phyloP scores from a whole-genome alignment of 768 basidiomycete genomes.

The Harrya chromipes region DNA sequence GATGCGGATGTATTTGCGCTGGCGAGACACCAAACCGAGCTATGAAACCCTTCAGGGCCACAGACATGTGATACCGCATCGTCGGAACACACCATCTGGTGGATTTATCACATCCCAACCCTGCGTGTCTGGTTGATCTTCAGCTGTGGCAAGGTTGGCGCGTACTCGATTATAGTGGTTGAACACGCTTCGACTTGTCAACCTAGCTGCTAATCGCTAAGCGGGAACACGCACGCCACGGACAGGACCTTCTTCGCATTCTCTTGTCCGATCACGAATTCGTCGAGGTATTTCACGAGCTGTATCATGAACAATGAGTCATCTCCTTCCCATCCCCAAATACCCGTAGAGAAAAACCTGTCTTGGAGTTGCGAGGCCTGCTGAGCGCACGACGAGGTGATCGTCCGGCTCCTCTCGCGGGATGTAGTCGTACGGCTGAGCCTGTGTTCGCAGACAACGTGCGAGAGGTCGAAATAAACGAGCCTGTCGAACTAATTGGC shows the following conservation, averaged over 20 bases:
- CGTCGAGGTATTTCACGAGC: constrained; percentile 83
- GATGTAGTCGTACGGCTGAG: constrained; percentile 43
- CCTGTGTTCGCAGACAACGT: constrained; percentile 54
- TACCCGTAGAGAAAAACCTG: constrained; percentile 35
- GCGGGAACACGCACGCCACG: constrained; percentile 71
- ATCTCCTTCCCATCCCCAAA: neutral
- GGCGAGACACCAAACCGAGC: constrained; percentile 44
- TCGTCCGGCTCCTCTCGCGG: constrained; percentile 32
- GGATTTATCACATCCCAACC: constrained; percentile 26
- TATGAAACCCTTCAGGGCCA: constrained; percentile 12
- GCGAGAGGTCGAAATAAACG: constrained; percentile 27
- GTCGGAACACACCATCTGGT: constrained; percentile 29
- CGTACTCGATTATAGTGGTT: constrained; percentile 92
- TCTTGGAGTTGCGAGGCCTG: constrained; percentile 57
- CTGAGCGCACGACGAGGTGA: constrained; percentile 35
- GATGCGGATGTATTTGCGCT: constrained; percentile 64
- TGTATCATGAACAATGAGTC: constrained; percentile 30
- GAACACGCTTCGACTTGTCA: constrained; percentile 60
- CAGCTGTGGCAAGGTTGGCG: constrained; percentile 56
- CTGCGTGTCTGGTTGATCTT: constrained; percentile 33
- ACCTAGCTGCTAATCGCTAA: neutral
- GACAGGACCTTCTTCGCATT: constrained; percentile 91
- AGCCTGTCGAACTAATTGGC: constrained; percentile 22
- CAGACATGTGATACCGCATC: neutral
- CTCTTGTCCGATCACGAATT: constrained; percentile 90